Percentiles rank a stretch among this genome's conserved stretches.
Conservation (phyloP, 2,329 filamentous ascomycete genomes). For the Aspergillus alliaceus region DNA sequence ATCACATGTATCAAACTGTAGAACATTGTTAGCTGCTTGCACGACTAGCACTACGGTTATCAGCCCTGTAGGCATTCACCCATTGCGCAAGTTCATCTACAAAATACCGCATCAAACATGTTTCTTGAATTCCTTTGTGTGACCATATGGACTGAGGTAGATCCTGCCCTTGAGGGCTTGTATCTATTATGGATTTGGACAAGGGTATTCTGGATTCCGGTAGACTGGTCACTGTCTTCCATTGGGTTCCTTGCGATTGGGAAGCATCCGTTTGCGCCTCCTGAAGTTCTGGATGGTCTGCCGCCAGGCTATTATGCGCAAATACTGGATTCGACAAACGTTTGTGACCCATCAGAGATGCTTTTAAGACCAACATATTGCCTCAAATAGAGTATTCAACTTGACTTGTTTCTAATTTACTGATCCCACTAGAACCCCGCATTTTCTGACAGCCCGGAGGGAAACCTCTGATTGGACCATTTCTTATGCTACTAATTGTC, state of each 20-base stretch:
- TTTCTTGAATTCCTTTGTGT: conserved; percentile 7
- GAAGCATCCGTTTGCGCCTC: too few relatives aligned
- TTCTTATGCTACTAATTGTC: background rate
- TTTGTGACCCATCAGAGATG: background rate
- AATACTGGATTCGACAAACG: background rate
- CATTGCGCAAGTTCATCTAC: conserved; percentile 19
- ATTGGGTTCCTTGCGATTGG: too few relatives aligned
- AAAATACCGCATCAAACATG: conserved; percentile 19
- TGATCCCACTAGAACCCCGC: background rate
- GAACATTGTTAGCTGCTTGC: background rate
- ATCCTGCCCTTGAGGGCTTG: background rate
- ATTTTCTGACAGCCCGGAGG: background rate
- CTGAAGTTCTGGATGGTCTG: too few relatives aligned
- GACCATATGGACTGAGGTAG: background rate
- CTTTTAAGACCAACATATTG: background rate
- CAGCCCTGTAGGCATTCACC: conserved; percentile 3
- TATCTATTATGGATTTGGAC: too few relatives aligned
- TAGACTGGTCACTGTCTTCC: too few relatives aligned
- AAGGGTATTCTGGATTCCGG: too few relatives aligned
- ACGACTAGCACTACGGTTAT: too few relatives aligned
- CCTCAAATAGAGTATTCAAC: background rate
- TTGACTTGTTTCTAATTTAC: background rate
- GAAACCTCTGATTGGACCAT: background rate
- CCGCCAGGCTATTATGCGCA: background rate
- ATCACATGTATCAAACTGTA: conserved; percentile 42